Conservation (phyloP, 176 grass and related monocot species). For the Eleusine indica region DNA sequence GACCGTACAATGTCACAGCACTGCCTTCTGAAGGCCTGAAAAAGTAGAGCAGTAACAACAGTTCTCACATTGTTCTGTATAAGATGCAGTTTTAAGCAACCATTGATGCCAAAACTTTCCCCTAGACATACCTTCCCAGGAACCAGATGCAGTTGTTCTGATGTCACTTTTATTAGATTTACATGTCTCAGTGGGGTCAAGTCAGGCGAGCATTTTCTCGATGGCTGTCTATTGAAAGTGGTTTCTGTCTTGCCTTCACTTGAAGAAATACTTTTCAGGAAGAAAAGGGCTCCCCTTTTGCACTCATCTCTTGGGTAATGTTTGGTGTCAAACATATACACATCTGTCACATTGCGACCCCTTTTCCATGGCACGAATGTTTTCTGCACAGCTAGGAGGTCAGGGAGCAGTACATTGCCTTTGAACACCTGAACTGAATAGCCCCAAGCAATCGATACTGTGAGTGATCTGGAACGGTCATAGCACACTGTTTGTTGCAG, state of each 20-base stretch:
- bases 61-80: neutral
- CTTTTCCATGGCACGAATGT: constrained; percentile 82
- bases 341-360: constrained; percentile 50
- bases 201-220: constrained; percentile 51
- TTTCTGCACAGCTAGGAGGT: constrained; percentile 72
- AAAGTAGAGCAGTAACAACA: constrained; percentile 26
- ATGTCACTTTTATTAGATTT: constrained; percentile 52
- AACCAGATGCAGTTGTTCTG: constrained; percentile 42
- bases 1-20: constrained; percentile 86
- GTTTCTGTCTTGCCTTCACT: constrained; percentile 53
- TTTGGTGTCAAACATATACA: constrained; percentile 82
- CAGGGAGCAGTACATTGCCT: constrained; percentile 68
- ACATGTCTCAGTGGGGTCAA: constrained; percentile 51
- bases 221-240: constrained; percentile 61
- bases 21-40: constrained; percentile 74
- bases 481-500: constrained; percentile 96
- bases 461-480: constrained; percentile 49
- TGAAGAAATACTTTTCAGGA: constrained; percentile 53
- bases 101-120: neutral
- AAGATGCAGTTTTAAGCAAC: constrained; percentile 1
- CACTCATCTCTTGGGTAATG: constrained; percentile 64
- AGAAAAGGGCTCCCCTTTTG: constrained; percentile 69
- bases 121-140: constrained; percentile 65
- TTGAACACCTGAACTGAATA: constrained; percentile 78
- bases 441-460: constrained; percentile 81